Evolutionary conservation across 306 rosid genomes (phyloP).

Genomic region (Carpinus fangiana): DNA sequence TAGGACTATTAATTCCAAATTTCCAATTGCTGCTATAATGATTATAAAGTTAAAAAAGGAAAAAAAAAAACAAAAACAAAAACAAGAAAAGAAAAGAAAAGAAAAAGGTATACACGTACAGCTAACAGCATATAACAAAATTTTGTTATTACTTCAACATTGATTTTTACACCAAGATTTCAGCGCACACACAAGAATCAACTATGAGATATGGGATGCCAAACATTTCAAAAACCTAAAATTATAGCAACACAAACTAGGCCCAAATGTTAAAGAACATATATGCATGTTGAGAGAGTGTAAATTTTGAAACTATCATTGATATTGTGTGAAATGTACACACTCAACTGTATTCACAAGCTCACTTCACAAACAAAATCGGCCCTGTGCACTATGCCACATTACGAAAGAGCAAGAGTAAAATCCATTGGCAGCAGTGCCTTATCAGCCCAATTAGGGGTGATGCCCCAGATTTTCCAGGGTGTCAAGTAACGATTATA

Average conservation of each 20-base stretch:
- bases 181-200: background rate
- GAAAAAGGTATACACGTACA: too few species aligned
- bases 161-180: background rate
- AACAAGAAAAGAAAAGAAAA: too few species aligned
- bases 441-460: background rate
- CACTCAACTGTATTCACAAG: too few species aligned
- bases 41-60: background rate
- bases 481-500: background rate
- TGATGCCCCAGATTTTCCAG: background rate
- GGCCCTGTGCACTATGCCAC: background rate
- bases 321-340: background rate
- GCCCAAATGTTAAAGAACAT: background rate
- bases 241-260: background rate
- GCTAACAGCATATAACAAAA: background rate
- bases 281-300: background rate
- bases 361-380: too few species aligned
- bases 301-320: too few species aligned
- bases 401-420: background rate
- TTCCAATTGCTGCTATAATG: background rate
- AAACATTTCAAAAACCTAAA: background rate
- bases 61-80: background rate
- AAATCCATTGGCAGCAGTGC: background rate
- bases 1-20: background rate
- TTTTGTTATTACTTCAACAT: background rate
- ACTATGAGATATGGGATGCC: background rate